Conservation (phyloP, 225 moss, liverwort and hornwort species). For the Rhytidiadelphus loreus region DNA sequence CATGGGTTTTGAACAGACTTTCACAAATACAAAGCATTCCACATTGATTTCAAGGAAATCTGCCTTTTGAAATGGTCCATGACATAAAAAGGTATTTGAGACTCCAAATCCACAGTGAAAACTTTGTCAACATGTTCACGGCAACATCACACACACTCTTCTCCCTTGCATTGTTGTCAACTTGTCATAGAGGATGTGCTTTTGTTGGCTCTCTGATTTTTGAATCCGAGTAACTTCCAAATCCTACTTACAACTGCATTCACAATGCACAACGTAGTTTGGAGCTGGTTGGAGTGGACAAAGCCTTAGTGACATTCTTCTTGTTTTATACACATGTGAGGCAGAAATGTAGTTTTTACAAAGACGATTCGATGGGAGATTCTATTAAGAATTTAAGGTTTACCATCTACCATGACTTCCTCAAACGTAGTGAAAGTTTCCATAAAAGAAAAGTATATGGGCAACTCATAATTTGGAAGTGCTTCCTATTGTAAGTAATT, state of each 20-base stretch:
- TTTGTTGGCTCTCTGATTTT: too few relatives aligned
- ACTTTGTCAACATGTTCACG: background rate
- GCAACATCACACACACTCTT: background rate
- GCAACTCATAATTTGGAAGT: too few relatives aligned
- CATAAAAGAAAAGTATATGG: background rate
- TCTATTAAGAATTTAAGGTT: background rate
- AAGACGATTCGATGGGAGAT: background rate
- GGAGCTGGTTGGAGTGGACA: too few relatives aligned
- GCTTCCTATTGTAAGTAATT: too few relatives aligned
- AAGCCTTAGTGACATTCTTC: too few relatives aligned
- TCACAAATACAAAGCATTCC: background rate
- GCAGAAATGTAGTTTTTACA: background rate
- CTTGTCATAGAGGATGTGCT: too few relatives aligned
- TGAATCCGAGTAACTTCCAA: too few relatives aligned
- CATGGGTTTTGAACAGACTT: background rate
- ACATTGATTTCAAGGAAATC: background rate
- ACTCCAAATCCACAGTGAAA: background rate
- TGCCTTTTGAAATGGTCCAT: background rate
- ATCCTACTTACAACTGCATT: too few relatives aligned
- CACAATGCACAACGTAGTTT: too few relatives aligned
- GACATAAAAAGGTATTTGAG: background rate
- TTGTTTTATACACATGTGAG: too few relatives aligned
- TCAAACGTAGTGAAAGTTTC: background rate
- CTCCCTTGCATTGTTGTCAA: background rate
- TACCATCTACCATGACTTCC: background rate